A percentile compares a stretch with the other conserved stretches of the same genome.
phyloP scores from a whole-genome alignment of 768 basidiomycete genomes.

The Serendipita indica region DNA sequence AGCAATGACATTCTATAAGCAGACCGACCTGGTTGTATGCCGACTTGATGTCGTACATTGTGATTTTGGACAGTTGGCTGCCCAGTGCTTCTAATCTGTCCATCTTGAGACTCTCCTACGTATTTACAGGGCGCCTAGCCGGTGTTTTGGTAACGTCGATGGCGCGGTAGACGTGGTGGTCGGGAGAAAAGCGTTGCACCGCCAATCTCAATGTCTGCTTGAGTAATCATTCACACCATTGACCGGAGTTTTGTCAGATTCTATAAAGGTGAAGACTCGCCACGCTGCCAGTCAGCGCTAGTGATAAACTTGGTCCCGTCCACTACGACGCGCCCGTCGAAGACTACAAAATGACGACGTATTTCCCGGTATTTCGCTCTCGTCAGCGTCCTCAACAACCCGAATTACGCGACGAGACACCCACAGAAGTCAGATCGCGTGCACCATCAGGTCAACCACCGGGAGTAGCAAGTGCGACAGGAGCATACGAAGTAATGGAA shows the following conservation, averaged over 20 bases:
- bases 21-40: conserved; percentile 76
- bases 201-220: background rate
- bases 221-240: background rate
- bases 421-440: background rate
- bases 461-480: background rate
- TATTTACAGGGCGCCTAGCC: background rate
- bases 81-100: conserved; percentile 66
- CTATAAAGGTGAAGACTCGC: background rate
- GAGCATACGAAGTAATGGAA: background rate
- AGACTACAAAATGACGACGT: background rate
- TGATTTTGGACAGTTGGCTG: conserved; percentile 61
- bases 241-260: background rate
- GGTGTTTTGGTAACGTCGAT: background rate
- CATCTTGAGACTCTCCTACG: conserved; percentile 31
- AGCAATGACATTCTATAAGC: background rate
- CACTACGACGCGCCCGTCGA: background rate
- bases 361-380: background rate
- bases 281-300: background rate
- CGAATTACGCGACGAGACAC: background rate
- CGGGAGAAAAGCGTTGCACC: background rate
- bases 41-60: conserved; percentile 85
- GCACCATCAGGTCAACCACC: background rate
- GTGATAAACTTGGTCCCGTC: background rate
- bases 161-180: background rate
- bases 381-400: background rate